These are phyloP conservation scores for Acanthamoeba divionensis DNA, from an alignment of 208 protist genomes.

Conservation along the genomic window DNA sequence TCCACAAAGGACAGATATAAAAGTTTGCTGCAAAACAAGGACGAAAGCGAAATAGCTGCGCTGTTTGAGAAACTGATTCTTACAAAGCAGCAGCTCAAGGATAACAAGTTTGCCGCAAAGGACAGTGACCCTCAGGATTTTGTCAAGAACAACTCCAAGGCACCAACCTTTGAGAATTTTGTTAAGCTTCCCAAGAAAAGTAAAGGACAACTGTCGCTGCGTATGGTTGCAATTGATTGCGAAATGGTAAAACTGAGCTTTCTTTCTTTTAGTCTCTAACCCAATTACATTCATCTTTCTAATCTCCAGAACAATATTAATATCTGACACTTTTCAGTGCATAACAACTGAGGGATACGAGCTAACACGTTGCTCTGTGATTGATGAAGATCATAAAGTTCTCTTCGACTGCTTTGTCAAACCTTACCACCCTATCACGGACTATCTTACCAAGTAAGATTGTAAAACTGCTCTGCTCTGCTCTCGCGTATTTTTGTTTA, in stretches of 20 bases:
- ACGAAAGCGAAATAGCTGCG: too few species aligned
- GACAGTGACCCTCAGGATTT: background rate
- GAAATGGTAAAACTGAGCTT: conserved; percentile 82
- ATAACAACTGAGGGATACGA: conserved; percentile 73
- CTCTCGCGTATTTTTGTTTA: too few species aligned
- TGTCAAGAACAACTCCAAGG: background rate
- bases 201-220: background rate
- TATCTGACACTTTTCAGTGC: conserved; percentile 60
- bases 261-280: background rate
- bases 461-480: too few species aligned
- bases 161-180: background rate
- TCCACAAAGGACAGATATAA: too few species aligned
- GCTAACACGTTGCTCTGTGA: conserved; percentile 84
- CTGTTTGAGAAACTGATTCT: background rate
- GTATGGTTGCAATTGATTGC: conserved; percentile 85
- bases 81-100: background rate
- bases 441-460: conserved; percentile 89
- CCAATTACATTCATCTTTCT: background rate
- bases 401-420: conserved; percentile 88
- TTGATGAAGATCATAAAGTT: conserved; percentile 78
- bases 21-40: too few species aligned
- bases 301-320: background rate
- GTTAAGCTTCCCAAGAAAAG: background rate
- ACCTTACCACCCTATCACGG: conserved; percentile 77
- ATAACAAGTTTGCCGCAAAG: background rate